phyloP scores from a whole-genome alignment of 2,329 filamentous ascomycete genomes.

The Phialemoniopsis sp. region DNA sequence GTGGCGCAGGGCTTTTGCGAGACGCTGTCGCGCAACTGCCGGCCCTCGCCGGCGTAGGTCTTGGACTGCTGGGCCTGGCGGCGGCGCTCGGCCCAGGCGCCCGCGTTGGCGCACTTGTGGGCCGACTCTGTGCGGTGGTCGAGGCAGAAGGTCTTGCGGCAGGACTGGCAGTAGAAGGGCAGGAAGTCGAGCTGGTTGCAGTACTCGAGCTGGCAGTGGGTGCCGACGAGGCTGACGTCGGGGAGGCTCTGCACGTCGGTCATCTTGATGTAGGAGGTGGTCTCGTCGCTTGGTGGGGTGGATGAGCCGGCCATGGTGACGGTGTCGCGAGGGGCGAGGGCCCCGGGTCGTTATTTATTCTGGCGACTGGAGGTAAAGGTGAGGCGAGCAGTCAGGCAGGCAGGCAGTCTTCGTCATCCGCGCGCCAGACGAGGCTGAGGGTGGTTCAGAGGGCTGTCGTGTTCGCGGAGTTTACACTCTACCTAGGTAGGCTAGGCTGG shows the following conservation, averaged over 20 bases:
- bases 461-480: neutral
- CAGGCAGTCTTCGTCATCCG: neutral
- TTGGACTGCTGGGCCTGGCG: conserved; percentile 49
- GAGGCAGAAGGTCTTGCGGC: conserved; percentile 79
- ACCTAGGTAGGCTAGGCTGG: neutral
- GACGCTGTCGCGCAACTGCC: conserved; percentile 48
- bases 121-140: conserved; percentile 86
- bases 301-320: conserved; percentile 44
- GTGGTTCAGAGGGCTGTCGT: neutral
- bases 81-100: conserved; percentile 58
- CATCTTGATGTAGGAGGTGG: conserved; percentile 67
- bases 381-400: neutral
- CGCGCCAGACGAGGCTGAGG: neutral
- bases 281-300: conserved; percentile 26
- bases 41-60: conserved; percentile 50
- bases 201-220: conserved; percentile 85
- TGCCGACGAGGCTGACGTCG: conserved; percentile 82
- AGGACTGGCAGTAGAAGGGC: conserved; percentile 90
- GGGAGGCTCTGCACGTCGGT: conserved; percentile 44
- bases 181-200: conserved; percentile 96
- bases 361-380: neutral
- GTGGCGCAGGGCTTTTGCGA: conserved; percentile 65
- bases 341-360: neutral
- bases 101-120: conserved; percentile 63
- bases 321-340: neutral